These are phyloP conservation scores for Naematelia encephala DNA, from an alignment of 768 basidiomycete species.

Conservation along the genomic window DNA sequence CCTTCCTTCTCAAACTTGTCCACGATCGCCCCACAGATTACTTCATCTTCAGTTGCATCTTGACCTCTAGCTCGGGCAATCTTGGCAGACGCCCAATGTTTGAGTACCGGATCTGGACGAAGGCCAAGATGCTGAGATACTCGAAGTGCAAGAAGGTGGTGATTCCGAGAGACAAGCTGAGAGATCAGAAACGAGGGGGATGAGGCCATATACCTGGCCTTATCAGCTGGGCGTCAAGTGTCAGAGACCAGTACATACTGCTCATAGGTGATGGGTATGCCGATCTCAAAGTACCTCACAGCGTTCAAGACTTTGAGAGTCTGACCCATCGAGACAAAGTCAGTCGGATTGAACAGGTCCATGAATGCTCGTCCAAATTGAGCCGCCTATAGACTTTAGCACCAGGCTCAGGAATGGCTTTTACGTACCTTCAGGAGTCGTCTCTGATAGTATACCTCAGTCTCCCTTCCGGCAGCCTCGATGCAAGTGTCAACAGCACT, in stretches of 20 bases:
- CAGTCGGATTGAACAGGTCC: constrained; percentile 85
- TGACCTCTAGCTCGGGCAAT: constrained; percentile 68
- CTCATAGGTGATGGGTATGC: constrained; percentile 84
- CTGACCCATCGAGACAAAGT: constrained; percentile 89
- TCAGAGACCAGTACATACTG: constrained; percentile 60
- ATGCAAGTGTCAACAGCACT: constrained; percentile 86
- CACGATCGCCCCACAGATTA: constrained; percentile 76
- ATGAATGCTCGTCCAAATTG: constrained; percentile 92
- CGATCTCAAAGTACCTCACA: constrained; percentile 84
- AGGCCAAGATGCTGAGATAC: constrained; percentile 79
- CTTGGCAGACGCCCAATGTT: constrained; percentile 94
- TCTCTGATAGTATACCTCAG: constrained; percentile 86
- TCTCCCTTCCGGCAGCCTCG: constrained; percentile 87
- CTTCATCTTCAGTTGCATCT: constrained; percentile 65
- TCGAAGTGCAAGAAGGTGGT: constrained; percentile 87
- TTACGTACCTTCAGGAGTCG: constrained; percentile 68
- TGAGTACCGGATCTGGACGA: constrained; percentile 79
- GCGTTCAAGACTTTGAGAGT: constrained; percentile 91
- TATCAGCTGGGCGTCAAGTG: neutral
- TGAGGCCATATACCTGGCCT: constrained; percentile 68
- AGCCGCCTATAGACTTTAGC: constrained; percentile 64
- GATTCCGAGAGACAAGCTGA: constrained; percentile 77
- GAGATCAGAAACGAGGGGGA: constrained; percentile 77
- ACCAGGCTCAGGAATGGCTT: neutral
- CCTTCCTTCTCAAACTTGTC: constrained; percentile 83